Conservation (phyloP, 352 stramenopile species). For the Phytopythium boreale region DNA sequence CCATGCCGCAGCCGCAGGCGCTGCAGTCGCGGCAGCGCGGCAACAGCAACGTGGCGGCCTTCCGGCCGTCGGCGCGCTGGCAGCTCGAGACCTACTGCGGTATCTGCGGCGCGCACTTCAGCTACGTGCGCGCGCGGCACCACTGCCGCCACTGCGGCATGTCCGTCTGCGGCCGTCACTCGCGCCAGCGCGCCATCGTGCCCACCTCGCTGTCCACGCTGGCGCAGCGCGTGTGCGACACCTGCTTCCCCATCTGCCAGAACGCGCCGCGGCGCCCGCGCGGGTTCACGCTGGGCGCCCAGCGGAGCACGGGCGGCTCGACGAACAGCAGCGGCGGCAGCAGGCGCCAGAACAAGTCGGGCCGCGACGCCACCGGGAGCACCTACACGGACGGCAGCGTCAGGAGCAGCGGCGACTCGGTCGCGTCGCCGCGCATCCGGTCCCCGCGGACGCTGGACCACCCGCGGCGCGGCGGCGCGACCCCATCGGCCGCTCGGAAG, state of each 20-base stretch:
- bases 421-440: slow-evolving; percentile 1
- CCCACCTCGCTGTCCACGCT: slow-evolving; percentile 61
- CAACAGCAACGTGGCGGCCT: slow-evolving; percentile 40
- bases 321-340: slow-evolving; percentile 3
- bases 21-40: slow-evolving; percentile 16
- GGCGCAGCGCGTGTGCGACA: slow-evolving; percentile 71
- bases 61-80: slow-evolving; percentile 60
- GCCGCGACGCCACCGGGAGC: not conserved
- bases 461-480: slow-evolving; percentile 2
- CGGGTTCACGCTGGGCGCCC: slow-evolving; percentile 4
- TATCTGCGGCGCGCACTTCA: slow-evolving; percentile 60
- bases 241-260: slow-evolving; percentile 57
- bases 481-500: not conserved
- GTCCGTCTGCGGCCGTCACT: slow-evolving; percentile 78
- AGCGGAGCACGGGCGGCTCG: not conserved
- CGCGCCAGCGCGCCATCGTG: slow-evolving; percentile 59
- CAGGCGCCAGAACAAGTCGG: slow-evolving; percentile 2
- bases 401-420: slow-evolving; percentile 8
- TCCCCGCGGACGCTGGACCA: slow-evolving; percentile 7
- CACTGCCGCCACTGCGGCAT: slow-evolving; percentile 75
- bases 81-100: slow-evolving; percentile 52
- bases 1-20: slow-evolving; percentile 14
- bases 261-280: slow-evolving; percentile 13
- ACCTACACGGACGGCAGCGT: slow-evolving; percentile 8
- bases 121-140: slow-evolving; percentile 60